Base-by-base conservation (phyloP, 2,329 filamentous ascomycete species). In the Elsinoe australis region DNA sequence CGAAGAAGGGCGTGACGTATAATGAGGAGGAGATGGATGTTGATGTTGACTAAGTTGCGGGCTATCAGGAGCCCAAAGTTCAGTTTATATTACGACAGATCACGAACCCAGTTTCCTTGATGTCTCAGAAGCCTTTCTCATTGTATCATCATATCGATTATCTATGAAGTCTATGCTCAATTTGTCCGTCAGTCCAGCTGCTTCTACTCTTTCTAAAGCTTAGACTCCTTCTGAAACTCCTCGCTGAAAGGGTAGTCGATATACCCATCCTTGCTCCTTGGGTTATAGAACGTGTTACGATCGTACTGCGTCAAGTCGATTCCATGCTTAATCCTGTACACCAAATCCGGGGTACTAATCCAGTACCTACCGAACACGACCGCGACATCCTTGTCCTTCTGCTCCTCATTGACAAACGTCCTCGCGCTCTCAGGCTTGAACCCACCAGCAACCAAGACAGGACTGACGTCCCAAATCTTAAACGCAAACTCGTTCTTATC, bases 301-400 rank as follows among this genome's bases (percentile, higher is more conserved):
- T 75, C 59, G 53, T 73, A 75, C 34, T 60, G 56, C n/a, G 58
- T 64, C 29, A 75, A 58, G 17, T 63, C 59, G 9, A 75, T 61
- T 1, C 67, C 67, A 48, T 71, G 58, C 54, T 65, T 51, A 22
- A 75, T 39, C 26, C 71, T 61, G 53, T 65, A 74, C 3, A 68
- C 65, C 14, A 76, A 57, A 55, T 75, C 72, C 2, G 72, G 72
- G 5, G 65, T 75, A 32, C 65, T 64, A 52, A 74, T 72, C 52
- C 72, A 75, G 48, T 67, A 67, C 18, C 72, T 56, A 5, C 73
- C 72, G 55, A 74, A 74, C 1, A 67, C 70, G 12, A 72, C 63
- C 15, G 60, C 60, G n/a, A 74, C 54, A 39, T 73, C 67, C 28
- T 65, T 64, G 8, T 68, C 64, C 17, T 58, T 61, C 50, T 71